Evolutionary conservation across 495 filamentous ascomycete species (phyloP), one percentile per base, ranked within the genome.

Genomic region (Wilcoxina mikolae): DNA sequence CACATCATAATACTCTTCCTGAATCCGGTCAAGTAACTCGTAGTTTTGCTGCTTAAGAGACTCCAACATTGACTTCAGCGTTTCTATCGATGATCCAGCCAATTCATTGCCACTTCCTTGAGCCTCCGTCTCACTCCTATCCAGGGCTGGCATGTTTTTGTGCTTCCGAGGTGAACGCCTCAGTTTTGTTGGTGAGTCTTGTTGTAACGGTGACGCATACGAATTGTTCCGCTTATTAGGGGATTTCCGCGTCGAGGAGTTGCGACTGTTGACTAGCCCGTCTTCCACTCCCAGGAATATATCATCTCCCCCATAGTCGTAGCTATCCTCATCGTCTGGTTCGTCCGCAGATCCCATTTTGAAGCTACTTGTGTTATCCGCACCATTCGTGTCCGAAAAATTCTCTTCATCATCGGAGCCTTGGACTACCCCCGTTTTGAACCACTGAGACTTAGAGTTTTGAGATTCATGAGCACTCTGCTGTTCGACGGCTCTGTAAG

Each of bases 161-260:
- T 33, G 10, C 53, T 56, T 28, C 20, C 26, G 41, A 10, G 15
- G 42, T 27, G 15, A 31, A 2, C 24, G 23, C 18, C 17, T 45
- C 11, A 48, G 17, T 15, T 65, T 65, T 0, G 61, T 61, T 4
- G 62, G 62, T 1, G 62, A 65, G 38, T 65, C 58, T 3, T 26
- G 12, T n/a, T 61, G 54, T 0, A 60, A 50, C 1, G 60, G 61
- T 12, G 57, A 53, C 20, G 4, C 25, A 23, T 9, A 35, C 11
- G n/a, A 29, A 15, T 35, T 23, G n/a, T 5, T 48, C 41, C 26
- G 33, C 33, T 12, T 39, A 22, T 15, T 24, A 39, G 9, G 3
- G 24, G 12, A 22, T 33, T n/a, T 56, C 53, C n/a, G 11, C 33
- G 39, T 38, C 28, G 56, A 20, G 49, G 27, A 10, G 53, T 48